A percentile compares a stretch with the other conserved stretches of the same genome.
Evolutionary conservation across 176 grass and related monocot genomes (phyloP).

Genomic region (Alopecurus myosuroides): DNA sequence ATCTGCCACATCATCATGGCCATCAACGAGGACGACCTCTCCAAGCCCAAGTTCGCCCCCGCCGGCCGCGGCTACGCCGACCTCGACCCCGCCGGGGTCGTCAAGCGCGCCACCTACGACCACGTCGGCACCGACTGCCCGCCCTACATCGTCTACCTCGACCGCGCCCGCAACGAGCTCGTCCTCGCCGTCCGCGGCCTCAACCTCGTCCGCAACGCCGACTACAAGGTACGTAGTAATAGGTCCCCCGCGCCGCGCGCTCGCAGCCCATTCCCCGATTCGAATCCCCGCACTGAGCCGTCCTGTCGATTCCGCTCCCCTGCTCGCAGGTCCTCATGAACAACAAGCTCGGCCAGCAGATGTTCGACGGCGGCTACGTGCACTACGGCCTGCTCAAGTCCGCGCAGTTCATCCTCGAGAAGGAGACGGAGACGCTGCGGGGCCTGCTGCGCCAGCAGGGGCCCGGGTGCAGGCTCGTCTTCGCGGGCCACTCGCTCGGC

Average conservation of each 20-base stretch:
- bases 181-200: constrained; percentile 87
- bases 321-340: constrained; percentile 69
- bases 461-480: constrained; percentile 55
- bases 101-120: constrained; percentile 53
- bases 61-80: constrained; percentile 36
- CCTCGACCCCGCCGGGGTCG: constrained; percentile 26
- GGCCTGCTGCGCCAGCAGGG: constrained; percentile 38
- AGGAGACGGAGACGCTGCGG: constrained; percentile 53
- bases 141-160: constrained; percentile 80
- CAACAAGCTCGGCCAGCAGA: constrained; percentile 89
- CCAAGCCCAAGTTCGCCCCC: constrained; percentile 50
- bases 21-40: constrained; percentile 62
- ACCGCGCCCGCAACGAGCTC: constrained; percentile 55
- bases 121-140: constrained; percentile 56
- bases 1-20: constrained; percentile 75
- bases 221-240: constrained; percentile 88
- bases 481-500: constrained; percentile 89
- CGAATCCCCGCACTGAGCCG: neutral
- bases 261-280: too few species aligned
- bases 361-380: constrained; percentile 90
- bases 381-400: constrained; percentile 86
- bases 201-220: constrained; percentile 90
- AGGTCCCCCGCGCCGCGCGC: too few species aligned
- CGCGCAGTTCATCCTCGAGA: constrained; percentile 66
- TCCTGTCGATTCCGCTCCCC: too few species aligned